phyloP scores from a whole-genome alignment of 345 rosid genomes.

The Brassica rapa region DNA sequence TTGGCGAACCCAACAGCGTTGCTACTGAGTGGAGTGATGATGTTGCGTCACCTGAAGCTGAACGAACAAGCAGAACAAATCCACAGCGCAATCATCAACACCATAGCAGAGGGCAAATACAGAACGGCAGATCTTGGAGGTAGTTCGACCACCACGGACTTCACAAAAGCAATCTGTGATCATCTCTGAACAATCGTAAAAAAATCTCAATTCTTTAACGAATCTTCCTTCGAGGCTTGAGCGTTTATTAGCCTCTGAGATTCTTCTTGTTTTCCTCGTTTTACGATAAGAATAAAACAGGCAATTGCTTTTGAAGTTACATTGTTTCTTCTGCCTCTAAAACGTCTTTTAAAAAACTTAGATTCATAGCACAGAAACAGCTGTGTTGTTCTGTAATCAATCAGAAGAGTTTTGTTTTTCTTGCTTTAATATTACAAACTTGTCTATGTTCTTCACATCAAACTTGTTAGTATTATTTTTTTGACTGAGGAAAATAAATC shows the following conservation, averaged over 20 bases:
- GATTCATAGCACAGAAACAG: background rate
- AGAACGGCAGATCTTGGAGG: constrained; percentile 98
- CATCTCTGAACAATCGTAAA: constrained; percentile 59
- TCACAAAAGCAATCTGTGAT: constrained; percentile 85
- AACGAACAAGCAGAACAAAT: constrained; percentile 83
- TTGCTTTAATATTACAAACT: background rate
- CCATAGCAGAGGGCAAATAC: constrained; percentile 86
- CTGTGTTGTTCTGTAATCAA: background rate
- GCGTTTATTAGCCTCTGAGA: constrained; percentile 1
- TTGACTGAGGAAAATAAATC: background rate
- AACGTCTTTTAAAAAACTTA: background rate
- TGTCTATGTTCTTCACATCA: background rate
- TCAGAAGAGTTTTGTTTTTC: background rate
- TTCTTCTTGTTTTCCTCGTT: constrained; percentile 19
- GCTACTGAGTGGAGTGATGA: constrained; percentile 74
- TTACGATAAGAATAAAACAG: background rate
- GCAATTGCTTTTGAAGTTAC: background rate
- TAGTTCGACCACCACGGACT: constrained; percentile 67
- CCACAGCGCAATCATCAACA: constrained; percentile 75
- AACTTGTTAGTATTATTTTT: background rate
- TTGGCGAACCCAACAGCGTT: constrained; percentile 98
- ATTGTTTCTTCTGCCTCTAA: background rate
- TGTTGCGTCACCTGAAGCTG: constrained; percentile 84
- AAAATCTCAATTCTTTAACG: constrained; percentile 32
- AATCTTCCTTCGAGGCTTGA: constrained; percentile 3